Conservation (phyloP, 208 protist species). For the Strigomonas culicis region DNA sequence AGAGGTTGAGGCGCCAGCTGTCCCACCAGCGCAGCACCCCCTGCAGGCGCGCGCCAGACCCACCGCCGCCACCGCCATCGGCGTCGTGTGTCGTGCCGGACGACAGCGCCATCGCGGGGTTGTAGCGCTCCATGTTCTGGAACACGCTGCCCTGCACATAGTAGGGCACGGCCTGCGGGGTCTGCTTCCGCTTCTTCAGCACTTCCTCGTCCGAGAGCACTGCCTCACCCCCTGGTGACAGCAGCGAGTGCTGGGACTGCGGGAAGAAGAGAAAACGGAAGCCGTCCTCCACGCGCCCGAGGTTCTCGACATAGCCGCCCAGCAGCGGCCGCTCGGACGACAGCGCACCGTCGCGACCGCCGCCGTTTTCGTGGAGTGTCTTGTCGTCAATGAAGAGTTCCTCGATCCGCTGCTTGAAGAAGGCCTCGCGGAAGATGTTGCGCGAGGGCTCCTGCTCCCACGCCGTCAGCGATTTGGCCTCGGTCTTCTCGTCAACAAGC, state of each 20-base stretch:
- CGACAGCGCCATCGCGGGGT: slow-evolving; percentile 8
- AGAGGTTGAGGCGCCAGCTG: slow-evolving; percentile 1
- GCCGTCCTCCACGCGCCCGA: slow-evolving; percentile 8
- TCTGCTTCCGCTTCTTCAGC: background rate
- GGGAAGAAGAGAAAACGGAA: slow-evolving; percentile 54
- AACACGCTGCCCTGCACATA: slow-evolving; percentile 30
- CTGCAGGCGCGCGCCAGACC: slow-evolving; percentile 12
- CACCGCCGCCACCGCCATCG: background rate
- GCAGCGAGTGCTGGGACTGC: slow-evolving; percentile 21
- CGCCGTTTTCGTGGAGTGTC: background rate
- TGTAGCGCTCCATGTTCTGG: slow-evolving; percentile 19
- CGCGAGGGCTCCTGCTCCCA: slow-evolving; percentile 3
- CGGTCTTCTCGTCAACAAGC: background rate
- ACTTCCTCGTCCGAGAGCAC: background rate
- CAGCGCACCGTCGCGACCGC: background rate
- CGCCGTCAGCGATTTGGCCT: background rate
- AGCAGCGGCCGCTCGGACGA: slow-evolving; percentile 14
- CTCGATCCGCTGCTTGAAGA: slow-evolving; percentile 11
- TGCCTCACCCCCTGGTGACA: background rate
- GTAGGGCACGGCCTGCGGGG: slow-evolving; percentile 26
- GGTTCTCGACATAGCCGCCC: slow-evolving; percentile 39
- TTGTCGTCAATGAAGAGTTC: slow-evolving; percentile 11
- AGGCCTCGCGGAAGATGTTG: background rate
- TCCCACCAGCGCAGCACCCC: slow-evolving; percentile 3
- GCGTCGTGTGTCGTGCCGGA: no score